Base-by-base conservation (phyloP, 768 basidiomycete genomes). In the Multifurca ochricompacta region DNA sequence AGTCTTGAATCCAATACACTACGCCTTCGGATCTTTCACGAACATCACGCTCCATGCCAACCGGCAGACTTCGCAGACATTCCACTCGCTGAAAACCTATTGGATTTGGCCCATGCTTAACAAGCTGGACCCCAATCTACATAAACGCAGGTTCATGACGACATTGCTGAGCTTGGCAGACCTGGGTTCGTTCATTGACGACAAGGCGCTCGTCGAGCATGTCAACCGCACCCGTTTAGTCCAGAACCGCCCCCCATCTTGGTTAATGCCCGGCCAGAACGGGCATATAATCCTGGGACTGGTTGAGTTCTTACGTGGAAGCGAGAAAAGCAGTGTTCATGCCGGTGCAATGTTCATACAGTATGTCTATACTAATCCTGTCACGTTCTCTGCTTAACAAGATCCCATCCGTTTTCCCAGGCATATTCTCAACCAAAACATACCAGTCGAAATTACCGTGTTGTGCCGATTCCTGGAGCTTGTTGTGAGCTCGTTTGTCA, bases 101-200 rank as follows among this genome's bases (percentile, higher is more conserved):
- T 60, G 52, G 59, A 47, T 59, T 25, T 59, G 57, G 57, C 47
- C 48, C 1, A 40, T 2, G 19, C 48, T 60, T 9, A 3, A 27
- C 7, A 3, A 28, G 0, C 32, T 54, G 3, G 35, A 60, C 4
- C 45, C 48, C 1, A 4, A 3, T 6, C 9, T 6, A 18, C 7
- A 48, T 14, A 11, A 34, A 10, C 31, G 11, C 6, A 27, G 2
- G 11, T 59, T 60, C 30, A 8, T 60, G 5, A 30, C 57, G 23
- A 30, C 18, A 2, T 51, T 60, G 8, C 19, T 59, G 21, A 59
- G 50, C 14, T 54, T 45, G 19, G 37, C 51, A 16, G 57, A 59
- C 40, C 39, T 60, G 9, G 59, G 59, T n/a, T 48, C 43, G 21
- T 54, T 53, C 27, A 42, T 60, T 19, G 51, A 60, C 39, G 42